Conservation (phyloP, 2,329 filamentous ascomycete genomes). For the Xylogone sp. region DNA sequence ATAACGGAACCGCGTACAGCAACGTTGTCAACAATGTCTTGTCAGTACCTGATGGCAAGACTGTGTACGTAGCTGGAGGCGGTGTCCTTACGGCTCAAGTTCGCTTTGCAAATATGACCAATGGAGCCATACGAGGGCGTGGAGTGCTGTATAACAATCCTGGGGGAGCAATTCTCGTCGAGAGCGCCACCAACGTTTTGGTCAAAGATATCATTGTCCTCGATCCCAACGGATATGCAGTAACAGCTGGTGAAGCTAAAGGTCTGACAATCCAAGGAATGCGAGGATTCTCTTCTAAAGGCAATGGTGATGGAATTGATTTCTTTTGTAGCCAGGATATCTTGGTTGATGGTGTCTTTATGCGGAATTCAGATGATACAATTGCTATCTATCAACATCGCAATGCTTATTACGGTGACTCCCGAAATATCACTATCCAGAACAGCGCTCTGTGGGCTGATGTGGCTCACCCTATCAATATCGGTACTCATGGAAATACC, state of each 20-base stretch:
- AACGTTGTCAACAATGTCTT: constrained; percentile 2
- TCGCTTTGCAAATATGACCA: constrained; percentile 16
- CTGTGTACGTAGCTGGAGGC: constrained; percentile 17
- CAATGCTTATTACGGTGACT: constrained; percentile 28
- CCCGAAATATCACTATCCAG: constrained; percentile 28
- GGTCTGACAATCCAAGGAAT: constrained; percentile 12
- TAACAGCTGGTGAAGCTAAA: constrained; percentile 15
- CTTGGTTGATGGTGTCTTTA: constrained; percentile 26
- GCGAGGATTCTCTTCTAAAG: constrained; percentile 1
- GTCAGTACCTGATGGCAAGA: constrained; percentile 11
- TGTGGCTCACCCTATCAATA: constrained; percentile 31
- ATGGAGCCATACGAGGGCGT: constrained; percentile 18
- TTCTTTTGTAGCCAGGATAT: constrained; percentile 6
- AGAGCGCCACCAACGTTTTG: constrained; percentile 12
- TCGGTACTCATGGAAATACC: constrained; percentile 33
- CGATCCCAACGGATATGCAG: constrained; percentile 11
- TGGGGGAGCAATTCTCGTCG: constrained; percentile 9
- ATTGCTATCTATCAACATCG: constrained; percentile 33
- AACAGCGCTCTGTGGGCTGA: constrained; percentile 29
- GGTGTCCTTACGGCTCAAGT: constrained; percentile 12
- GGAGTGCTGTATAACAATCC: constrained; percentile 17
- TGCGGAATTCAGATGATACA: constrained; percentile 34
- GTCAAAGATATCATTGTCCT: constrained; percentile 19
- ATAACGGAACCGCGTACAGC: constrained; percentile 10
- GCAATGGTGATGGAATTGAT: constrained; percentile 9